Evolutionary conservation across 2,329 filamentous ascomycete genomes (phyloP), one percentile per base, ranked within the genome.

Genomic region (Aspergillus pseudoviridinutans): DNA sequence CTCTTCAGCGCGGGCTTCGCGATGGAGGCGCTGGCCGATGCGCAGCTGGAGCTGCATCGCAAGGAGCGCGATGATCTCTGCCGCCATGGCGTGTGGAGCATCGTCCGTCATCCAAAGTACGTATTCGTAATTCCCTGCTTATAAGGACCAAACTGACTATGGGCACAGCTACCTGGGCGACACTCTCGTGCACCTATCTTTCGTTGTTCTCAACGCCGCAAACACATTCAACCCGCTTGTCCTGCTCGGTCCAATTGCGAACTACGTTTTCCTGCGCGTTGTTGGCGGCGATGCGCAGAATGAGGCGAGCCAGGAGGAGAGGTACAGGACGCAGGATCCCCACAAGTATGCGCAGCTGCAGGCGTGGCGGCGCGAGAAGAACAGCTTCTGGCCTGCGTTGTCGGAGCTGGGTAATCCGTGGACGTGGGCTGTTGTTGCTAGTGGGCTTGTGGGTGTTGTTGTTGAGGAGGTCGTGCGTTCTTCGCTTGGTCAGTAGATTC

Each of bases 91-190:
- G 84, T 87, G 29, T 86, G 83, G 82, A 83, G 82, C 62, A 78
- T 86, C 32, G 83, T 86, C 27, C 74, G 84, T 51, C 83, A 86
- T 71, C 84, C 84, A 0, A 86, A 86, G 83, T 85, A 74, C 3
- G 28, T 29, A 29, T 12, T 1, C 69, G 80, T 74, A 20, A n/a
- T 10, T 7, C n/a, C 8, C 9, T 29, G 28, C 17, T 35, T 1
- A 17, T 35, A 35, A 2, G 3, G 35, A 17, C 20, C 5, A 14
- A 57, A 22, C 22, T 22, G 22, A 22, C 22, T 22, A 22, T 22
- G 22, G 22, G 22, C 22, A 22, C 22, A 85, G 83, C 72, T 86
- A 86, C 65, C 79, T 86, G n/a, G 84, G 84, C 1, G 84, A 86
- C 56, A 76, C 80, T 2, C 74, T 87, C 3, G 77, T 84, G 9